Evolutionary conservation across 192 early-diverging fungal species (phyloP).

Genomic region (Umbelopsis ramanniana): DNA sequence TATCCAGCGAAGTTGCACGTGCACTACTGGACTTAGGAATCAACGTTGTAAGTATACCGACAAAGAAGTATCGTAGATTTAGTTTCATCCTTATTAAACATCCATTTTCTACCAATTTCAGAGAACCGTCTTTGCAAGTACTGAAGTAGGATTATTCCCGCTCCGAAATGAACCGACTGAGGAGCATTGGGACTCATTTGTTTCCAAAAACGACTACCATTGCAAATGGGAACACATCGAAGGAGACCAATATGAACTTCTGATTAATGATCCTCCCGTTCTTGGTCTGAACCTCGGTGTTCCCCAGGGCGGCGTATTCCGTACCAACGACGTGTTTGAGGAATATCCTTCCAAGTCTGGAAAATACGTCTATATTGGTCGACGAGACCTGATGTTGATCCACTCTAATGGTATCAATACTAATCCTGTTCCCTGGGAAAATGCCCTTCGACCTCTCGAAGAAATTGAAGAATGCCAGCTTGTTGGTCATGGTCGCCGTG

Average conservation of each 20-base stretch:
- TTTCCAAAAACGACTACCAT: too few relatives aligned
- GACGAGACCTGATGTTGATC: not conserved
- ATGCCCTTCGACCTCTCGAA: not conserved
- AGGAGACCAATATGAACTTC: not conserved
- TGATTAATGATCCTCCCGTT: not conserved
- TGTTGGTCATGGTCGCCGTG: too few relatives aligned
- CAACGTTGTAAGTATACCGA: too few relatives aligned
- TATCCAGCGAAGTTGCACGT: too few relatives aligned
- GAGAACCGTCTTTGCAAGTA: too few relatives aligned
- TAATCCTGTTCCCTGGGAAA: not conserved
- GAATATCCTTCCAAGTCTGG: not conserved
- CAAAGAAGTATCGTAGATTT: too few relatives aligned
- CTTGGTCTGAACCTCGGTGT: conserved; percentile 1
- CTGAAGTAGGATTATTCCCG: too few relatives aligned
- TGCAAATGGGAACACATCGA: not conserved
- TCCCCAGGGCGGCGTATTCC: not conserved
- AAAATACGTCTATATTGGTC: not conserved
- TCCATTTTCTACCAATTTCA: too few relatives aligned
- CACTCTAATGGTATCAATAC: not conserved
- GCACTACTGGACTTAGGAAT: too few relatives aligned
- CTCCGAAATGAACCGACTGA: too few relatives aligned
- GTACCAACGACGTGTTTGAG: conserved; percentile 13
- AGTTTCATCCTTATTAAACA: too few relatives aligned
- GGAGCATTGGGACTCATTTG: too few relatives aligned
- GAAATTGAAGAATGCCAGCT: not conserved